Percentiles rank a stretch among this genome's conserved stretches.
Evolutionary conservation across 2,329 filamentous ascomycete genomes (phyloP).

Genomic region (Exophiala bonariae): DNA sequence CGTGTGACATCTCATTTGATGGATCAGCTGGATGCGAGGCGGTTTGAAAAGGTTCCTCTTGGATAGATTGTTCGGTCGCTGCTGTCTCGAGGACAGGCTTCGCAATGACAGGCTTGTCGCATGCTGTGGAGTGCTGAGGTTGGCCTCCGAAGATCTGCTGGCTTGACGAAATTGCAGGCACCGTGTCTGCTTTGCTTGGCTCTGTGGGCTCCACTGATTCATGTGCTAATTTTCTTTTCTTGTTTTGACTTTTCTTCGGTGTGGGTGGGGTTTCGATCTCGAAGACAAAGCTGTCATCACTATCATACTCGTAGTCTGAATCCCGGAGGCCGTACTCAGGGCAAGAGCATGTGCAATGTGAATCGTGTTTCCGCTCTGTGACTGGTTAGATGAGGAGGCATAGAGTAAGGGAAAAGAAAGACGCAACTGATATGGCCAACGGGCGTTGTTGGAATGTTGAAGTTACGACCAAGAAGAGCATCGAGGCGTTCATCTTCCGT

Average conservation of each 20-base stretch:
- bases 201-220: no score
- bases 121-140: no score
- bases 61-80: no score
- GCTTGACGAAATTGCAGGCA: no score
- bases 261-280: background rate
- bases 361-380: background rate
- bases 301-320: background rate
- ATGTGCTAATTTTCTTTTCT: background rate
- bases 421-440: background rate
- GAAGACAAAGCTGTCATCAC: conserved; percentile 1
- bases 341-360: no score
- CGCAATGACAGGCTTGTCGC: no score
- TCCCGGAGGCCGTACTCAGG: background rate
- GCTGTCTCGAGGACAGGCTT: no score
- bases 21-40: no score
- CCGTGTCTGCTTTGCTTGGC: background rate
- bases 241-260: background rate
- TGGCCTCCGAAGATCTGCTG: no score
- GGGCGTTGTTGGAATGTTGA: background rate
- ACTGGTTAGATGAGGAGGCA: no score
- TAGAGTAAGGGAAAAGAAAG: background rate
- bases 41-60: no score
- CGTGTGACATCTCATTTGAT: no score
- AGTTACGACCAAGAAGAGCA: background rate
- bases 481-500: conserved; percentile 6